Conservation (phyloP, 768 basidiomycete species). For the Daedaleopsis nitida region DNA sequence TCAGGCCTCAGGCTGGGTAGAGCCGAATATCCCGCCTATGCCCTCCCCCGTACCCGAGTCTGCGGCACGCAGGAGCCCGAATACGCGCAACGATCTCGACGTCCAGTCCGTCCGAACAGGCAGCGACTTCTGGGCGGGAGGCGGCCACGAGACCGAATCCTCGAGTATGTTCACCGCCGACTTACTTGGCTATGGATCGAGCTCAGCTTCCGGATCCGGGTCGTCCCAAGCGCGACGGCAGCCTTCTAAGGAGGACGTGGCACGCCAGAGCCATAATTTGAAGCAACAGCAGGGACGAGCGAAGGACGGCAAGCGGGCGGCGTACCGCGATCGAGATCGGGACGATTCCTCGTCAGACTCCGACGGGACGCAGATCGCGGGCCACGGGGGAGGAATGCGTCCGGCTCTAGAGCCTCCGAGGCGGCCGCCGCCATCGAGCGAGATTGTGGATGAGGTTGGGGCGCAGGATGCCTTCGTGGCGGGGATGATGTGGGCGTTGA, state of each 20-base stretch:
- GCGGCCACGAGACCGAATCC: conserved; percentile 48
- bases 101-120: conserved; percentile 59
- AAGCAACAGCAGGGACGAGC: conserved; percentile 8
- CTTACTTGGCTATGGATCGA: conserved; percentile 18
- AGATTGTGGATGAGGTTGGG: conserved; percentile 69
- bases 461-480: conserved; percentile 84
- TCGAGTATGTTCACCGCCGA: conserved; percentile 55
- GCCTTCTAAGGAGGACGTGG: not conserved
- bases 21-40: conserved; percentile 27
- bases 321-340: conserved; percentile 21
- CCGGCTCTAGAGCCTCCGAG: conserved; percentile 5
- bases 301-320: conserved; percentile 16
- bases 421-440: conserved; percentile 23
- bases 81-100: conserved; percentile 25
- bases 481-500: conserved; percentile 85
- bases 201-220: not conserved
- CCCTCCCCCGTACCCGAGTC: conserved; percentile 24
- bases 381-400: conserved; percentile 19
- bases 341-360: conserved; percentile 45
- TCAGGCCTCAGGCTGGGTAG: conserved; percentile 82
- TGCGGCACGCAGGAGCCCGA: not conserved
- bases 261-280: conserved; percentile 2
- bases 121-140: conserved; percentile 77
- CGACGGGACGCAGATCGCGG: conserved; percentile 59
- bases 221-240: not conserved